phyloP scores from a whole-genome alignment of 2,329 filamentous ascomycete genomes.

The Penicillium sp. region DNA sequence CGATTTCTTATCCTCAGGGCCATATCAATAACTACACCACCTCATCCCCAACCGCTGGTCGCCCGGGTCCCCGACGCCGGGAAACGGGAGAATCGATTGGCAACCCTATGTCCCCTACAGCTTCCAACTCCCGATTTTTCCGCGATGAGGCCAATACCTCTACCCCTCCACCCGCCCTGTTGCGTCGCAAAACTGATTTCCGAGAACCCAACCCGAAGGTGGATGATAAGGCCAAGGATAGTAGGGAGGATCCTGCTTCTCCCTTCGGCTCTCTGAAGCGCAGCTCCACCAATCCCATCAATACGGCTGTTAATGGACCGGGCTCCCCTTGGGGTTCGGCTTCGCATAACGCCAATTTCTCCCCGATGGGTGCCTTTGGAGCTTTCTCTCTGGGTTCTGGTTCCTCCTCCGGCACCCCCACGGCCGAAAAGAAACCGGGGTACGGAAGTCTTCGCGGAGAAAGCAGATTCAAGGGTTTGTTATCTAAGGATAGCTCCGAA shows the following conservation, averaged over 20 bases:
- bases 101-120: constrained; percentile 50
- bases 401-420: constrained; percentile 51
- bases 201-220: constrained; percentile 49
- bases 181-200: constrained; percentile 62
- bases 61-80: constrained; percentile 75
- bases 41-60: constrained; percentile 69
- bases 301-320: constrained; percentile 47
- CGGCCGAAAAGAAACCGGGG: constrained; percentile 67
- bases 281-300: constrained; percentile 54
- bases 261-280: constrained; percentile 58
- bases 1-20: constrained; percentile 66
- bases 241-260: constrained; percentile 39
- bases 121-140: constrained; percentile 46
- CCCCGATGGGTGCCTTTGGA: constrained; percentile 81
- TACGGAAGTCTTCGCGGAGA: constrained; percentile 68
- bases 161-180: constrained; percentile 59
- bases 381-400: constrained; percentile 70
- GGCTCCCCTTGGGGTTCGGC: constrained; percentile 60
- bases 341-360: constrained; percentile 61
- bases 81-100: constrained; percentile 73
- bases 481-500: constrained; percentile 74
- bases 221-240: constrained; percentile 54
- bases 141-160: constrained; percentile 54
- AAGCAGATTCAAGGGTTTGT: constrained; percentile 81
- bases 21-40: constrained; percentile 64